Percentiles rank a stretch among this genome's conserved stretches.
These are phyloP conservation scores for Torulaspora gathmanii DNA, from an alignment of 805 yeast genomes.

Conservation along the genomic window DNA sequence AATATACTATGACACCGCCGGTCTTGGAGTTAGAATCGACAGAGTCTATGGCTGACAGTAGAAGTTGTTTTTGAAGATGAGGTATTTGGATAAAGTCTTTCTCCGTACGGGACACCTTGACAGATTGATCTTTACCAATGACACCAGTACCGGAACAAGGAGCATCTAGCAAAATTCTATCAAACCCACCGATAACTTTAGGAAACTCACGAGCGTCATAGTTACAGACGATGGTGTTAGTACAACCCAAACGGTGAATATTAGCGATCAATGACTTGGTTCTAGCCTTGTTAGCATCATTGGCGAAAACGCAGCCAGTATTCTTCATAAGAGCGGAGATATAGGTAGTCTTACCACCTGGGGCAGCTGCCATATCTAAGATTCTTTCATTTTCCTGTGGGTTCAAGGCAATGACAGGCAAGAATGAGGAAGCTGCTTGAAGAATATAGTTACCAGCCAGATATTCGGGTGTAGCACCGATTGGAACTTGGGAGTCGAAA, in stretches of 20 bases:
- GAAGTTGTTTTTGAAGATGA: slow-evolving; percentile 88
- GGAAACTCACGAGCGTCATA: slow-evolving; percentile 99
- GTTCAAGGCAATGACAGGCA: slow-evolving; percentile 95
- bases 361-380: slow-evolving; percentile 99
- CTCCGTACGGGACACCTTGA: slow-evolving; percentile 88
- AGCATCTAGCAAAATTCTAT: slow-evolving; percentile 90
- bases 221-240: slow-evolving; percentile 92
- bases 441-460: slow-evolving; percentile 95
- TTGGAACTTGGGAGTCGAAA: slow-evolving; percentile 98
- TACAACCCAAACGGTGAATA: slow-evolving; percentile 94
- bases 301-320: slow-evolving; percentile 95
- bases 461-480: slow-evolving; percentile 99
- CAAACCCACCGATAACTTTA: slow-evolving; percentile 96
- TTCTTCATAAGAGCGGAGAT: slow-evolving; percentile 95
- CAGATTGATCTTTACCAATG: slow-evolving; percentile 93
- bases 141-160: slow-evolving; percentile 99
- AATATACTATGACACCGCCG: slow-evolving; percentile 92
- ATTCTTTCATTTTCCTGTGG: slow-evolving; percentile 97
- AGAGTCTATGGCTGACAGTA: slow-evolving; percentile 93
- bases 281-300: slow-evolving; percentile 94
- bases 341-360: slow-evolving; percentile 98
- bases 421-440: slow-evolving; percentile 97
- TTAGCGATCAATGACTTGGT: slow-evolving; percentile 95
- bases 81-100: slow-evolving; percentile 96
- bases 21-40: slow-evolving; percentile 89